phyloP scores from a whole-genome alignment of 768 basidiomycete genomes.

The Tulasnella sp. region DNA sequence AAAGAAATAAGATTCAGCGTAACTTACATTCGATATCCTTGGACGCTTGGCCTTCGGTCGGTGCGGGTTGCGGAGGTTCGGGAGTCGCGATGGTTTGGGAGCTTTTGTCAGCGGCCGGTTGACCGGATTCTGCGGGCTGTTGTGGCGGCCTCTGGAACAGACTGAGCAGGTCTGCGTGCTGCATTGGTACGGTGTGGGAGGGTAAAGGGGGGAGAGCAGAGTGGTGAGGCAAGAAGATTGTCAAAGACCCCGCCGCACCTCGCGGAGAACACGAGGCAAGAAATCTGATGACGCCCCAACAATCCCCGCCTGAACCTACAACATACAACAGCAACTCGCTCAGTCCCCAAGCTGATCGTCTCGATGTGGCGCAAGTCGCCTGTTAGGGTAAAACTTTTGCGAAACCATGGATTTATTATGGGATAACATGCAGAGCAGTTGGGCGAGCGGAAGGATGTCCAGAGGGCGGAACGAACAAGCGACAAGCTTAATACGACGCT shows the following conservation, averaged over 20 bases:
- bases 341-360: neutral
- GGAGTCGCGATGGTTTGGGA: neutral
- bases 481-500: neutral
- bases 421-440: neutral
- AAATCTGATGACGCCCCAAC: neutral
- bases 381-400: neutral
- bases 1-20: neutral
- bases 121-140: neutral
- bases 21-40: slow-evolving; percentile 11
- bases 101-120: neutral
- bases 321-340: neutral
- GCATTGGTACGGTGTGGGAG: slow-evolving; percentile 3
- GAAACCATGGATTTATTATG: neutral
- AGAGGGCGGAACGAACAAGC: neutral
- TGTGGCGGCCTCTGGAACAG: slow-evolving; percentile 8
- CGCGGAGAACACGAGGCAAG: slow-evolving; percentile 2
- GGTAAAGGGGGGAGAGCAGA: neutral
- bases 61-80: neutral
- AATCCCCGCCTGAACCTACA: neutral
- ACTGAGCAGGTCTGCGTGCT: slow-evolving; percentile 5
- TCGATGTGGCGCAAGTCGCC: neutral
- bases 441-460: neutral
- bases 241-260: neutral
- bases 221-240: neutral
- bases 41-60: slow-evolving; percentile 2